Evolutionary conservation across 2,329 filamentous ascomycete genomes (phyloP), one percentile per base, ranked within the genome.

Genomic region (Cladosporium velox): DNA sequence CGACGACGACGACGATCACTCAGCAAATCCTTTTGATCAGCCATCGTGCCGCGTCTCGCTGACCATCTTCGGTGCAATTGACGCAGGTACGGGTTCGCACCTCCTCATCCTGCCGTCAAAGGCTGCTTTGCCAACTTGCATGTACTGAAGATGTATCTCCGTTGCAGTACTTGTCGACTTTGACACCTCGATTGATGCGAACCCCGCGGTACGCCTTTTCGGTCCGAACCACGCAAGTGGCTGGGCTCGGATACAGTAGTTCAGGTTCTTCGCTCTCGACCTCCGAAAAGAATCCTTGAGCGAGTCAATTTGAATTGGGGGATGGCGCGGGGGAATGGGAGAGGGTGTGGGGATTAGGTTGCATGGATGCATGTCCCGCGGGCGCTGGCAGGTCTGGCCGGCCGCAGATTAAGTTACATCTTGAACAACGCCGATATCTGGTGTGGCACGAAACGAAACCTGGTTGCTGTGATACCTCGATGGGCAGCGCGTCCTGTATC

Each of bases 161-260:
- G 18, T 32, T 32, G 30, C 38, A 30, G 26, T 61, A 49, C 41
- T 35, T 51, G 21, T 47, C n/a, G 41, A 47, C 41, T 47, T 47
- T 12, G n/a, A 47, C 41, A 24, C 41, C 21, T 47, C 5, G 41
- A 47, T 24, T 47, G 41, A 21, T 21, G 10, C 41, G n/a, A 24
- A 34, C 34, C 34, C 55, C 55, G 32, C 55, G 55, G 34, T 15
- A 21, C n/a, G 34, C 41, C 30, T 34, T 49, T 61, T 61, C 59
- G 59, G 59, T 32, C 59, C 59, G 59, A 61, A 51, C 59, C 44
- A 34, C 59, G 59, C 59, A 61, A 35, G 28, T 58, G 55, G 34
- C 55, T 58, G 32, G 32, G 14, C 41, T 47, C 41, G n/a, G n/a
- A 47, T 47, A 47, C 41, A 47, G n/a, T 47, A 21, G 1, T 47